Percentiles rank a stretch among this genome's conserved stretches.
These are phyloP conservation scores for Ustilago crameri DNA, from an alignment of 1,284 basidiomycete genomes.

Conservation along the genomic window DNA sequence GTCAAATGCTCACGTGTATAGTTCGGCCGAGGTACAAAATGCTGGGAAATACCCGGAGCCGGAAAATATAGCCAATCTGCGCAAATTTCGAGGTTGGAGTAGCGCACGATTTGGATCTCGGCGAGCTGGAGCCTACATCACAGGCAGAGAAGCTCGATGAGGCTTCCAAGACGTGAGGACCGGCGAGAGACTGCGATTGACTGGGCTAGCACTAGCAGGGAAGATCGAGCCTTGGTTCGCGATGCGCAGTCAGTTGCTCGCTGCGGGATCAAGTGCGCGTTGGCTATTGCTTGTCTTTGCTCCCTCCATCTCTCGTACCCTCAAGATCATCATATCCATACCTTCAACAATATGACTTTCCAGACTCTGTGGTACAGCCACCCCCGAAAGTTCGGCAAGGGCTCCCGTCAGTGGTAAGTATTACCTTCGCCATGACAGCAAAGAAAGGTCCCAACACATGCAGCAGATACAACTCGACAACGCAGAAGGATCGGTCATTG, in stretches of 20 bases:
- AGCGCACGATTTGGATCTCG: no score
- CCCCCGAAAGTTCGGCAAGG: slow-evolving; percentile 65
- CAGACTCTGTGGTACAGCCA: slow-evolving; percentile 65
- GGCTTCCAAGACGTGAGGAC: background rate
- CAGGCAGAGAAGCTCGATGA: no score
- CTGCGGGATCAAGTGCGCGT: slow-evolving; percentile 14
- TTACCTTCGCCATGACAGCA: slow-evolving; percentile 8
- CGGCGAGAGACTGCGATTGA: background rate
- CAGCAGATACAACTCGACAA: slow-evolving; percentile 2
- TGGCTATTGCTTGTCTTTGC: slow-evolving; percentile 31
- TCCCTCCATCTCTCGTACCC: slow-evolving; percentile 43
- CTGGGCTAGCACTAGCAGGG: no score
- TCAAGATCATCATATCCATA: slow-evolving; percentile 42
- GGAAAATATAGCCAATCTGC: no score
- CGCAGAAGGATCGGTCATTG: slow-evolving; percentile 4
- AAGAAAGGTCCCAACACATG: slow-evolving; percentile 4
- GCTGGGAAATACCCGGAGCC: no score
- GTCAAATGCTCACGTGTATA: no score
- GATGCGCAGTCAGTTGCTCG: slow-evolving; percentile 1
- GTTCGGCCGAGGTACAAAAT: no score
- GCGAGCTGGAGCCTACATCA: no score
- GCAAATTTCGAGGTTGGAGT: no score
- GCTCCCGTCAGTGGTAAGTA: slow-evolving; percentile 65
- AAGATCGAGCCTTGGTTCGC: background rate
- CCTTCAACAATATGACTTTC: slow-evolving; percentile 65